Evolutionary conservation across 2,329 filamentous ascomycete species (phyloP), one percentile per base, ranked within the genome.

Genomic region (Phialocephala subalpina): DNA sequence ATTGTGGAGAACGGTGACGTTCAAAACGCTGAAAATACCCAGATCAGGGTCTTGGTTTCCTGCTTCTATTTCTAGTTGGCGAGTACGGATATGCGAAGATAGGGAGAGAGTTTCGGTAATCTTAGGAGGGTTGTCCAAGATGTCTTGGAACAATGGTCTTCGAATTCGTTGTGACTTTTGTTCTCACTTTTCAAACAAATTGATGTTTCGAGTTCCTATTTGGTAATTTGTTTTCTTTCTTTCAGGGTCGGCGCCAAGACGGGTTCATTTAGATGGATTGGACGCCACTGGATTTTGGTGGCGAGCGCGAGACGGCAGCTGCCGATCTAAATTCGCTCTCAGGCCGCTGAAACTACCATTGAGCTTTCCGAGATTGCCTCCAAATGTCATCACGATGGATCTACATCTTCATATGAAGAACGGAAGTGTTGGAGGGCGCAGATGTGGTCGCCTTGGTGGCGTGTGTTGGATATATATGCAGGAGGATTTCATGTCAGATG

Each of bases 401-500:
- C n/a, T 38, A 16, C 55, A 57, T 57, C 55, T 20, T 38, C 27
- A 33, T 27, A 29, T 53, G 22, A 18, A 53, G 49, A 3, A 3
- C 25, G 29, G 25, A 53, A 53, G 25, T 53, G 25, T 3, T 53
- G 11, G 18, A 22, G n/a, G n/a, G 9, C 12, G 45, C 11, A 49
- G 45, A 49, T 7, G n/a, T 49, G 45, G 45, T 49, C 40, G 40
- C 45, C n/a, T 49, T n/a, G 20, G 45, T 49, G 6, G 22, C 45
- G 20, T 22, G 11, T 25, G n/a, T 49, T 8, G 45, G 45, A n/a
- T 20, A 49, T 12, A 49, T 25, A 49, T 49, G 45, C n/a, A 49
- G 20, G n/a, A 49, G 45, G 20, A 16, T 35, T 22, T 81, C 77
- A 89, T 69, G 86, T 72, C 18, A 73, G 63, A 58, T 70, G 90